Percentiles rank a stretch among this genome's conserved stretches.
These are phyloP conservation scores for Triangularia setosa DNA, from an alignment of 2,329 filamentous ascomycete genomes.

Conservation along the genomic window DNA sequence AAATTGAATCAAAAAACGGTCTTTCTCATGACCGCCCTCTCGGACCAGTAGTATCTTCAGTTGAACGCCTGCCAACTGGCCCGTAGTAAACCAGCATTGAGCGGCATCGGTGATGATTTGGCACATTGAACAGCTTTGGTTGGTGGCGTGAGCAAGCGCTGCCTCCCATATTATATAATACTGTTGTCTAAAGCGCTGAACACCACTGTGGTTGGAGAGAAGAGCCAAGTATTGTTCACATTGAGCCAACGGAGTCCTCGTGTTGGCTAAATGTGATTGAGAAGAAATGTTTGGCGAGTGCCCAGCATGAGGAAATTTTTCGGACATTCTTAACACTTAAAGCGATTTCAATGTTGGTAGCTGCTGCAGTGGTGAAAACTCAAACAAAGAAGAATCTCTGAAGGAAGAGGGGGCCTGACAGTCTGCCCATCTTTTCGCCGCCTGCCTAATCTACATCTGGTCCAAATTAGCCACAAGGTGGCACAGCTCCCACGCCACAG, in stretches of 20 bases:
- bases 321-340: no score
- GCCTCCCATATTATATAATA: no score
- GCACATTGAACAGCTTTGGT: neutral
- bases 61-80: neutral
- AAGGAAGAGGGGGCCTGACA: neutral
- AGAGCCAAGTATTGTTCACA: neutral
- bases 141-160: no score
- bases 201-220: neutral
- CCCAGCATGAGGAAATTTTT: no score
- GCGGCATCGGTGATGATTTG: neutral
- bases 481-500: neutral
- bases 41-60: neutral
- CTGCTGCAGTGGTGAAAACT: no score
- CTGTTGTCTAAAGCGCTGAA: neutral
- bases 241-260: neutral
- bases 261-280: no score
- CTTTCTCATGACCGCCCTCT: neutral
- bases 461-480: neutral
- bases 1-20: neutral
- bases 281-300: no score
- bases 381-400: no score
- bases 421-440: neutral
- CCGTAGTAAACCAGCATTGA: neutral
- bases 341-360: no score
- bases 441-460: neutral